These are phyloP conservation scores for Aspergillus clavatus DNA, from an alignment of 2,329 filamentous ascomycete species.

Conservation along the genomic window DNA sequence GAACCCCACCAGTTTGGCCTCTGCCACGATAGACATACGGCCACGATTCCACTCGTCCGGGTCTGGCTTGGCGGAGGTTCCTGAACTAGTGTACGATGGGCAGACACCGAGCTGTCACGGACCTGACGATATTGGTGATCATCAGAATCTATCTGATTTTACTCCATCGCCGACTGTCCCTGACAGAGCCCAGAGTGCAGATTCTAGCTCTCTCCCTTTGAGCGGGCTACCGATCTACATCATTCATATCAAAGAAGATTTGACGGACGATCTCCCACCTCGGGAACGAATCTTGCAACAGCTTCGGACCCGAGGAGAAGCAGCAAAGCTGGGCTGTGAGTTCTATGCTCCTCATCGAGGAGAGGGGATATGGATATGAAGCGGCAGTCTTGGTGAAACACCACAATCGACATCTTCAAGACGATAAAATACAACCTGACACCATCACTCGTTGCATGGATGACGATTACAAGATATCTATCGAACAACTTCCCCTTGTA, in stretches of 20 bases:
- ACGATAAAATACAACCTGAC: too few species aligned
- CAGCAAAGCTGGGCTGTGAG: constrained; percentile 67
- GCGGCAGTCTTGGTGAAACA: neutral
- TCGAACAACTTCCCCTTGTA: too few species aligned
- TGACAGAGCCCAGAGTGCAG: constrained; percentile 11
- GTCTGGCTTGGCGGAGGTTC: constrained; percentile 1
- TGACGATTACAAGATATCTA: too few species aligned
- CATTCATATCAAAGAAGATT: constrained; percentile 88
- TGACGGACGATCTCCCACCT: constrained; percentile 64
- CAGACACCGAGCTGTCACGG: neutral
- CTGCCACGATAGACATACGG: constrained; percentile 1
- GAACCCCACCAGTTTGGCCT: neutral
- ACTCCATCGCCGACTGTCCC: constrained; percentile 1
- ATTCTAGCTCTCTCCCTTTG: constrained; percentile 47
- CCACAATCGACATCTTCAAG: too few species aligned
- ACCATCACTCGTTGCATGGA: too few species aligned
- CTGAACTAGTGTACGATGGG: neutral
- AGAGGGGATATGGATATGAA: constrained; percentile 44
- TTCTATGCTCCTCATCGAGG: constrained; percentile 69
- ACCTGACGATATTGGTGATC: constrained; percentile 5
- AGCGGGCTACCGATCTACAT: constrained; percentile 74
- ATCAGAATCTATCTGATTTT: constrained; percentile 4
- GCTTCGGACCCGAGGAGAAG: constrained; percentile 61
- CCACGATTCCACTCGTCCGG: constrained; percentile 5
- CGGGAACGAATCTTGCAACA: constrained; percentile 66